Conservation (phyloP, 2,329 filamentous ascomycete genomes). For the Emydomyces testavorans region DNA sequence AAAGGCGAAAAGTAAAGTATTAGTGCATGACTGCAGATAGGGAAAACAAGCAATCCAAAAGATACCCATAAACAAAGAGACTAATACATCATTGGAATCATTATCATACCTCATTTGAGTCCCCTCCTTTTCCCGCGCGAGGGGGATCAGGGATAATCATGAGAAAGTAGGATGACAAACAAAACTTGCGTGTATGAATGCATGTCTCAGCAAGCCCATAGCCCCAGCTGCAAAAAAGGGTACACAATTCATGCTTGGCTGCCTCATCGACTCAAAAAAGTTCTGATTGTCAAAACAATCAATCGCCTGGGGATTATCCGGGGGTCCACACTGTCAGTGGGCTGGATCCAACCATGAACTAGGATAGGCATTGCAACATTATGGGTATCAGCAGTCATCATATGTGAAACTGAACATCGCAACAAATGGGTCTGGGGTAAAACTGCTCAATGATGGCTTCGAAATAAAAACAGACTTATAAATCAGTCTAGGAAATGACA, state of each 20-base stretch:
- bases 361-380: conserved; percentile 2
- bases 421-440: too few relatives aligned
- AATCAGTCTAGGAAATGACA: too few relatives aligned
- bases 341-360: background rate
- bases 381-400: conserved; percentile 10
- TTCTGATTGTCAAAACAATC: background rate
- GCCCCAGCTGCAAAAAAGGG: background rate
- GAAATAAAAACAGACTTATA: background rate
- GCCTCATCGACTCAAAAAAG: background rate
- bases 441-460: too few relatives aligned
- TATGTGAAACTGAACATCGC: too few relatives aligned
- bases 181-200: background rate
- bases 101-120: conserved; percentile 11
- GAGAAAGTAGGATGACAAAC: conserved; percentile 4
- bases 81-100: conserved; percentile 6
- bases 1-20: background rate
- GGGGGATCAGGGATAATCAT: background rate
- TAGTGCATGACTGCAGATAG: background rate
- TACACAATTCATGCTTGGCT: background rate
- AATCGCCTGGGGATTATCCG: background rate
- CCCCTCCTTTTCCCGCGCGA: background rate
- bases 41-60: background rate
- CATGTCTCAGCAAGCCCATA: background rate
- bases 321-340: background rate
- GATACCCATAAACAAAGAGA: background rate